Evolutionary conservation across 345 rosid genomes (phyloP), one percentile per base, ranked within the genome.

Genomic region (Pelargonium nanum): DNA sequence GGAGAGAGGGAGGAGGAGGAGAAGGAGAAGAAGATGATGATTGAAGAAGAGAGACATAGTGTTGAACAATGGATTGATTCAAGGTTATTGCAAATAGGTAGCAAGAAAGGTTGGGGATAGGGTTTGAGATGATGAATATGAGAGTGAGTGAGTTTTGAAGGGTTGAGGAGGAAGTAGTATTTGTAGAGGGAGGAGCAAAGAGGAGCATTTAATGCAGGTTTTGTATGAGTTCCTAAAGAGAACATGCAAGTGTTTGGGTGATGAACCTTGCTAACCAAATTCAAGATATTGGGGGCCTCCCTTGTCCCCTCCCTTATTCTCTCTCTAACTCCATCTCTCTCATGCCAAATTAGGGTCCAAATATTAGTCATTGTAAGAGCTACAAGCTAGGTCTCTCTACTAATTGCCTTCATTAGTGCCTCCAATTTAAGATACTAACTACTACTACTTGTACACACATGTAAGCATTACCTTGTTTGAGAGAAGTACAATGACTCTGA

Each of bases 201-300:
- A 67, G 64, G 25, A 66, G 79, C 80, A 81, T 77, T 81, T 23
- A 83, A 78, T 81, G 85, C 70, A 64, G 71, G 73, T 71, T 69
- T 71, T 71, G 73, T 72, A 70, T 23, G 73, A 58, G 51, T 69
- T 59, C 61, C 68, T 68, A 10, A 76, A 62, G 78, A 78, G 88
- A 83, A 83, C 85, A 74, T 83, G 88, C 77, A 34, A 63, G 56
- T 83, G 88, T 77, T 80, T 57, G 70, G 69, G 72, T 57, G 62
- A 60, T 68, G 71, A 64, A 69, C 70, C 75, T 58, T 65, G 64
- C 67, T 60, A 71, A 70, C 77, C 44, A 79, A 67, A 58, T 64
- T 66, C 61, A 60, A 69, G 77, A 72, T 71, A 68, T 67, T 58
- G 53, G 45, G 80, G 81, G 71, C 72, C 78, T 65, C 57, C 70